A percentile compares a stretch with the other conserved stretches of the same genome.
Evolutionary conservation across 2,329 filamentous ascomycete species (phyloP).

Genomic region (Neonectria hederae): DNA sequence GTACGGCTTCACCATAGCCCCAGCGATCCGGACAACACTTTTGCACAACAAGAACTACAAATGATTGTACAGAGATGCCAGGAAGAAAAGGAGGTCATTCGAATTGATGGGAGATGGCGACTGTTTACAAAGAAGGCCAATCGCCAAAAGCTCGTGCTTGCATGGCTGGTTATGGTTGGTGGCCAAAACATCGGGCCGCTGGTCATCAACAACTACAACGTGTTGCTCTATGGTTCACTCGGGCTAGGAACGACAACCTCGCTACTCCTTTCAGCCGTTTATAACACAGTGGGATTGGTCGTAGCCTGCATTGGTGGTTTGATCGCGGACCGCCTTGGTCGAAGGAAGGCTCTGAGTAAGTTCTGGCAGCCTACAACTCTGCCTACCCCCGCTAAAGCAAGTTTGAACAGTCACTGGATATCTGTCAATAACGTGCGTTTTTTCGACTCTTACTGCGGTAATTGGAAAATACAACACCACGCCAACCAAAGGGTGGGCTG

Average conservation of each 20-base stretch:
- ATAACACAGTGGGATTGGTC: conserved; percentile 3
- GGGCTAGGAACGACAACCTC: conserved; percentile 5
- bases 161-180: conserved; percentile 13
- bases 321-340: conserved; percentile 9
- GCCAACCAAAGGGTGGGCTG: conserved; percentile 9
- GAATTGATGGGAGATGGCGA: conserved; percentile 4
- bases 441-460: conserved; percentile 2
- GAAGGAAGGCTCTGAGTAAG: conserved; percentile 6
- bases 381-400: background rate
- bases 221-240: conserved; percentile 6
- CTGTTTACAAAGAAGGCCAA: conserved; percentile 11
- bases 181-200: conserved; percentile 13
- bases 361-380: background rate
- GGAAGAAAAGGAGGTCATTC: conserved; percentile 2
- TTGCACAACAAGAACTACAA: conserved; percentile 4
- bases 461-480: conserved; percentile 14
- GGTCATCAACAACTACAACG: conserved; percentile 16
- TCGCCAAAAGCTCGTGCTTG: conserved; percentile 7
- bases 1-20: conserved; percentile 6
- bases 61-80: conserved; percentile 8
- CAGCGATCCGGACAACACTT: conserved; percentile 3
- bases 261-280: conserved; percentile 3
- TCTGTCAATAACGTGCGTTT: conserved; percentile 1
- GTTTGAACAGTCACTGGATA: conserved; percentile 5
- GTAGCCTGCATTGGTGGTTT: conserved; percentile 11